A percentile compares a stretch with the other conserved stretches of the same genome.
Conservation (phyloP, 768 basidiomycete genomes). For the Boletus vermiculosoides region DNA sequence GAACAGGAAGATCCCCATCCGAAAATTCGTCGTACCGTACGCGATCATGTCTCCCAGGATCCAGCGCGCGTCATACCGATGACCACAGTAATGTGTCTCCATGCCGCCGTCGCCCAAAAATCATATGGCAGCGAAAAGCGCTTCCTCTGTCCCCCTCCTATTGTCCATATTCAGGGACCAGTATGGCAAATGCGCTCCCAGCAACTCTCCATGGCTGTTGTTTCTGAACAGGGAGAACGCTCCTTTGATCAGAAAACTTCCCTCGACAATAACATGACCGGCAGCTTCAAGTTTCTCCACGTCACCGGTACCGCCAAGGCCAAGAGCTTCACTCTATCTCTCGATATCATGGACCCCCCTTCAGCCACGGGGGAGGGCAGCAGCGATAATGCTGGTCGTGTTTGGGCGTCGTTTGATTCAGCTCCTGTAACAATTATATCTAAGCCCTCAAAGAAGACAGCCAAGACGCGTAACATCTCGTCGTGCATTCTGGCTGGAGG, state of each 20-base stretch:
- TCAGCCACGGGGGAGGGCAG: constrained; percentile 42
- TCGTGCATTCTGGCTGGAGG: constrained; percentile 89
- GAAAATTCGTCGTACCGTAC: constrained; percentile 83
- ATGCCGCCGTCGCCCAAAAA: constrained; percentile 93
- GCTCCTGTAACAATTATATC: constrained; percentile 93
- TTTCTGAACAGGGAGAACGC: constrained; percentile 79
- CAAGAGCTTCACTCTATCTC: constrained; percentile 83
- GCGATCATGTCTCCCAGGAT: constrained; percentile 78
- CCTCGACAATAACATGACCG: constrained; percentile 79
- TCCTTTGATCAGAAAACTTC: constrained; percentile 83
- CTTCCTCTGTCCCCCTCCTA: constrained; percentile 89
- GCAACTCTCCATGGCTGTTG: constrained; percentile 81
- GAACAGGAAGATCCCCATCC: constrained; percentile 60
- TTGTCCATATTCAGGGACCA: constrained; percentile 90
- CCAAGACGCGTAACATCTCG: constrained; percentile 89
- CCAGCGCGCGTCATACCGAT: constrained; percentile 76
- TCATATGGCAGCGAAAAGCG: constrained; percentile 95
- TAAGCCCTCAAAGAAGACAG: constrained; percentile 96
- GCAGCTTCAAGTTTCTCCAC: constrained; percentile 89
- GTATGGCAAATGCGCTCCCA: constrained; percentile 81
- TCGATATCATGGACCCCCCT: constrained; percentile 80
- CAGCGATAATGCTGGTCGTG: constrained; percentile 42
- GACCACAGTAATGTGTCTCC: constrained; percentile 88
- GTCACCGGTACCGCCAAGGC: constrained; percentile 87
- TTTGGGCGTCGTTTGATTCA: constrained; percentile 92